Percentiles rank a stretch among this genome's conserved stretches.
Conservation (phyloP, 768 basidiomycete species). For the Termitomyces sp. region DNA sequence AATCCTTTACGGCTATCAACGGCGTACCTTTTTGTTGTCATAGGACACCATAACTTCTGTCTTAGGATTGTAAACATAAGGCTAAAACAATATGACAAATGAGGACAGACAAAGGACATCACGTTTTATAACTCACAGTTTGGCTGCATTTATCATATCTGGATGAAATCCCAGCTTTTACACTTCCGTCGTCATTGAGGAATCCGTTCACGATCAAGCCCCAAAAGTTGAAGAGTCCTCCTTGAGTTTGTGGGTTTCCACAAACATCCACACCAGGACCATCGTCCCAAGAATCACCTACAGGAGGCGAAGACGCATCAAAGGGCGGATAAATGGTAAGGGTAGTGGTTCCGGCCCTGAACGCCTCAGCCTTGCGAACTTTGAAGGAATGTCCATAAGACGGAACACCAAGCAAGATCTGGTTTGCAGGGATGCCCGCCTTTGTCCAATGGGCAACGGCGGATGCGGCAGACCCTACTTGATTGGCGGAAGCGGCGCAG, state of each 20-base stretch:
- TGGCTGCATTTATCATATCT: conserved; percentile 63
- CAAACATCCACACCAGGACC: conserved; percentile 48
- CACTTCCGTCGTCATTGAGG: conserved; percentile 41
- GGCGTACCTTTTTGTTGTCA: conserved; percentile 35
- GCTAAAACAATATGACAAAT: conserved; percentile 18
- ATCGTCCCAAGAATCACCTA: conserved; percentile 63
- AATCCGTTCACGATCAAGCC: conserved; percentile 54
- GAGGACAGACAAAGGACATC: not conserved
- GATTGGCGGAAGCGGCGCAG: conserved; percentile 56
- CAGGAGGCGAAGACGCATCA: conserved; percentile 39
- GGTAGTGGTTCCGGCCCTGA: conserved; percentile 26
- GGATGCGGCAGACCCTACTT: conserved; percentile 69
- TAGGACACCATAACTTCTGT: conserved; percentile 44
- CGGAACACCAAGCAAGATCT: conserved; percentile 78
- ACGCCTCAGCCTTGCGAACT: conserved; percentile 42
- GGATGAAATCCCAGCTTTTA: conserved; percentile 44
- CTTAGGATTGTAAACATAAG: conserved; percentile 38
- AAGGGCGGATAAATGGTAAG: conserved; percentile 52
- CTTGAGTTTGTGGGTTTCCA: conserved; percentile 42
- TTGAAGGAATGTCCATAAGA: conserved; percentile 78
- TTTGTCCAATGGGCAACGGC: conserved; percentile 67
- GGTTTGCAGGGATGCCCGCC: conserved; percentile 67
- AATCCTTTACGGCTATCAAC: not conserved
- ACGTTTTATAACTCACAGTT: conserved; percentile 44
- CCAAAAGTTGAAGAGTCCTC: conserved; percentile 62